Evolutionary conservation across 345 rosid genomes (phyloP).

Genomic region (Camelina sativa): DNA sequence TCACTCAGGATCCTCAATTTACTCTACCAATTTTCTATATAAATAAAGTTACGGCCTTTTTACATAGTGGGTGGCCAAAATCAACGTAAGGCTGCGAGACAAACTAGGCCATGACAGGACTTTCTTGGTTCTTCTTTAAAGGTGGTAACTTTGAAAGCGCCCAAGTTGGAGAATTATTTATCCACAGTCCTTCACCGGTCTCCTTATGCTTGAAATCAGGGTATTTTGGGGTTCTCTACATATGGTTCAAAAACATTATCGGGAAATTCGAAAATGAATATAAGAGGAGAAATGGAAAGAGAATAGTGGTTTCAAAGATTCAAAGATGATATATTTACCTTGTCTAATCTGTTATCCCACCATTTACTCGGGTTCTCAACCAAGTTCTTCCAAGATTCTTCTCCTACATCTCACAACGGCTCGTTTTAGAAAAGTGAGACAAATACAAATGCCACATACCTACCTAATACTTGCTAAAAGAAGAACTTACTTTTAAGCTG

Average conservation of each 20-base stretch:
- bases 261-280: constrained; percentile 17
- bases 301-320: constrained; percentile 16
- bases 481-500: constrained; percentile 17
- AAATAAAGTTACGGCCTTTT: background rate
- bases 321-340: constrained; percentile 49
- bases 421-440: background rate
- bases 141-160: constrained; percentile 62
- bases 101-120: constrained; percentile 29
- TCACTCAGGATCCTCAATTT: too few species aligned
- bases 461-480: background rate
- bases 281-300: background rate
- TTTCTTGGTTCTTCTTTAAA: constrained; percentile 41
- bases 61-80: constrained; percentile 20
- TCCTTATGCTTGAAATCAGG: constrained; percentile 83
- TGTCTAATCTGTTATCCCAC: constrained; percentile 80
- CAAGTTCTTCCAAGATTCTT: constrained; percentile 73
- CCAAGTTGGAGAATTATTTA: constrained; percentile 60
- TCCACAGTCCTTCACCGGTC: constrained; percentile 65
- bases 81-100: background rate
- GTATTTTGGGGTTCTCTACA: constrained; percentile 45
- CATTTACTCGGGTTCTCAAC: constrained; percentile 66
- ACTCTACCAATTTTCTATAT: too few species aligned
- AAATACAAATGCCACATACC: background rate
- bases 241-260: background rate
- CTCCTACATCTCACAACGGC: constrained; percentile 48